Evolutionary conservation across 1,284 basidiomycete species (phyloP), one percentile per base, ranked within the genome.

Genomic region (Trametes hirsuta): DNA sequence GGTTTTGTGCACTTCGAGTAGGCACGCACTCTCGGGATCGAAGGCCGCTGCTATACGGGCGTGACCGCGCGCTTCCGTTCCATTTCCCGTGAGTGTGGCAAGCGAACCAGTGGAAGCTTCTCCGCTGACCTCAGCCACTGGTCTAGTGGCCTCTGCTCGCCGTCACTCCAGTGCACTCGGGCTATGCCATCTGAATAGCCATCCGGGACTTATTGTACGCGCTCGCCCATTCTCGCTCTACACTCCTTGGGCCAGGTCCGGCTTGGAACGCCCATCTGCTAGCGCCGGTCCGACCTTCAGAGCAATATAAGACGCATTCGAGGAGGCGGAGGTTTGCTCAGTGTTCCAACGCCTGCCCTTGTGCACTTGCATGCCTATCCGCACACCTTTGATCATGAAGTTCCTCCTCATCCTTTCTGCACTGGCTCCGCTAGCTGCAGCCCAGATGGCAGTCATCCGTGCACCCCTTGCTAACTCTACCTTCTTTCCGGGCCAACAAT

Each of bases 381-480:
- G 9, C 34, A 22, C n/a, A 24, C 18, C 30, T 30, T 30, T 30
- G 30, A 49, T 18, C 22, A 56, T 56, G 54, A 56, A 56, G 54
- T 30, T 44, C 21, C 18, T 50, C 35, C 2, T 42, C 41, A 41
- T 48, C 34, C 18, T 52, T 12, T 36, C 55, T n/a, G 34, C 58
- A 8, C 15, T 56, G 40, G 36, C 55, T 14, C 48, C 59, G 4
- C 47, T 56, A 24, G 50, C 53, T 10, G 47, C 56, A 6, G 63
- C 63, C 1, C 63, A 64, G 42, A 53, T 47, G 46, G 63, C 47
- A 1, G 44, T 56, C 45, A 61, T 64, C 24, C 34, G 21, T 35
- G 55, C 59, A 8, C 63, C 63, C 6, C 56, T 56, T 0, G 35
- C 63, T 3, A 14, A 44, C 1, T 49, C 59, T 3, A 61, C 59